Evolutionary conservation across 768 basidiomycete species (phyloP), one percentile per base, ranked within the genome.

Genomic region (Kondoa malvinella): DNA sequence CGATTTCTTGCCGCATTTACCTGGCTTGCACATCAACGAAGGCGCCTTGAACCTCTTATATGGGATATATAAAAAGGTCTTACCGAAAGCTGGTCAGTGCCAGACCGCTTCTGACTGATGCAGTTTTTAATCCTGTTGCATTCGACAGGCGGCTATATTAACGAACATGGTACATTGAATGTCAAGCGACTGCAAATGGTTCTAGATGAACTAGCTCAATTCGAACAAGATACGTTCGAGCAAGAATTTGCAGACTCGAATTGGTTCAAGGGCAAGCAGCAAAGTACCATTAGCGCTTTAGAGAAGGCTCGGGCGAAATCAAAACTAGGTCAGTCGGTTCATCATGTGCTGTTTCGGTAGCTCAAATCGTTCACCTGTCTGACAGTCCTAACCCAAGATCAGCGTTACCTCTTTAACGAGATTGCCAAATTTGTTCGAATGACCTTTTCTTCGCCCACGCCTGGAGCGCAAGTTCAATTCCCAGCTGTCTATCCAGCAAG

Each of bases 1-100:
- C 76, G 94, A 96, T 79, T 97, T 97, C 78, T 77, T 97, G 71
- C 95, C 94, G 4, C 89, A 97, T 79, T 78, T 99, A 67, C 95
- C 95, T 2, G 92, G 95, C 77, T 77, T 99, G 30, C 95, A 97
- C 76, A 97, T 99, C 76, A 91, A 97, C 74, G 90, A 95, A 78
- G 95, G 96, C 75, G 95, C 90, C 17, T 76, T 99, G 71, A 92
- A 97, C 78, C 83, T 81, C 72, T 79, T 99, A 68, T 97, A 95
- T 77, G 89, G 90, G 12, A 88, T 96, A 67, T 99, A 99, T 78
- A 96, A 96, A 82, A 86, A 85, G 75, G 83, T 90, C 32, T 76
- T 97, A 27, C 92, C 92, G 1, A 67, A 57, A 16, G 80, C 81
- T 26, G 40, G 40, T 21, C n/a, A 57, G 12, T 4, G 30, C n/a